Percentiles rank a stretch among this genome's conserved stretches.
Evolutionary conservation across 2,329 filamentous ascomycete genomes (phyloP).

Genomic region (Monilinia laxa): DNA sequence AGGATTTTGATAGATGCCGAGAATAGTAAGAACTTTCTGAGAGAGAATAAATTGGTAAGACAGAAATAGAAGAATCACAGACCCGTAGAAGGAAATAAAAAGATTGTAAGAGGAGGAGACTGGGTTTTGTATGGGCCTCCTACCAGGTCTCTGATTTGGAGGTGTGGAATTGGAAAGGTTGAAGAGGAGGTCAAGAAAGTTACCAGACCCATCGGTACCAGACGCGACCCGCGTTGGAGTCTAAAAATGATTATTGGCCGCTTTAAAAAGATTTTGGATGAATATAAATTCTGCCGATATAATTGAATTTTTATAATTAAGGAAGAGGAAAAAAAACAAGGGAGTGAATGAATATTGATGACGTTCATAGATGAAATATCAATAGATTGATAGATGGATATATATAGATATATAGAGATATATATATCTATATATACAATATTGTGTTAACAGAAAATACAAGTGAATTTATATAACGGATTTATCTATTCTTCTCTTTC

Average conservation of each 20-base stretch:
- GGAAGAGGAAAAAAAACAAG: too few relatives aligned
- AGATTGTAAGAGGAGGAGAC: slow-evolving; percentile 15
- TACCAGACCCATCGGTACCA: slow-evolving; percentile 21
- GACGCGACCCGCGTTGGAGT: slow-evolving; percentile 25
- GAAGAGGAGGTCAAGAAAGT: slow-evolving; percentile 18
- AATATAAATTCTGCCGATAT: not conserved
- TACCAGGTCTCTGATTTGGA: slow-evolving; percentile 20
- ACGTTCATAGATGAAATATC: too few relatives aligned
- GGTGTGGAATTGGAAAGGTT: slow-evolving; percentile 2
- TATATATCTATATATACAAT: too few relatives aligned
- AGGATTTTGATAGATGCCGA: slow-evolving; percentile 29
- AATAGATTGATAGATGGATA: too few relatives aligned
- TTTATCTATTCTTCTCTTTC: too few relatives aligned
- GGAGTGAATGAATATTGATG: too few relatives aligned
- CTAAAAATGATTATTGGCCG: slow-evolving; percentile 22
- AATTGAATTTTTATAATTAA: not conserved
- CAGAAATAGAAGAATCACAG: slow-evolving; percentile 9
- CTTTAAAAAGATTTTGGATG: slow-evolving; percentile 11
- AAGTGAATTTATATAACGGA: too few relatives aligned
- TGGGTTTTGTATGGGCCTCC: slow-evolving; percentile 22
- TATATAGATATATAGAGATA: too few relatives aligned
- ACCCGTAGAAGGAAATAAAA: not conserved
- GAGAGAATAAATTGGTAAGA: slow-evolving; percentile 9
- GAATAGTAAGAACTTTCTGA: slow-evolving; percentile 17
- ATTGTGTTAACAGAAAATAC: too few relatives aligned